Conservation (phyloP, 1,139 yeast genomes). For the Suhomyces anneliseae region DNA sequence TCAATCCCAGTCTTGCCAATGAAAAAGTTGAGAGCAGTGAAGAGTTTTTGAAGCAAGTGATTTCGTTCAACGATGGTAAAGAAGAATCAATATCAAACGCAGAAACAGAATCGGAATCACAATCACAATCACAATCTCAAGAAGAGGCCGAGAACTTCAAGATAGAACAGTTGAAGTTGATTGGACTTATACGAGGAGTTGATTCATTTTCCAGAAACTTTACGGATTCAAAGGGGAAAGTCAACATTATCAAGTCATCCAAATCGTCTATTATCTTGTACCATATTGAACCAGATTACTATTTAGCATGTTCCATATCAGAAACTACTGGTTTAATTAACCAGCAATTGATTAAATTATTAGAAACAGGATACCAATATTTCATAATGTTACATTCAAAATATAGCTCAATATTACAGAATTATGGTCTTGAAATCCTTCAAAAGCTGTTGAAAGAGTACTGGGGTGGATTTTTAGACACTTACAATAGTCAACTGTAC, state of each 20-base stretch:
- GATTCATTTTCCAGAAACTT: slow-evolving; percentile 28
- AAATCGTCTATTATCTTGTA: slow-evolving; percentile 29
- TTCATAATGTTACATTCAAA: slow-evolving; percentile 33
- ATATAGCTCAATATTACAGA: slow-evolving; percentile 18
- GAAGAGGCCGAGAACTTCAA: slow-evolving; percentile 1
- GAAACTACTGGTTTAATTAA: slow-evolving; percentile 23
- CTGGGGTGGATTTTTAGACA: slow-evolving; percentile 33
- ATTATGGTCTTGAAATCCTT: slow-evolving; percentile 20
- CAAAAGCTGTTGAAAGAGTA: slow-evolving; percentile 21
- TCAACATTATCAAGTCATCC: slow-evolving; percentile 27
- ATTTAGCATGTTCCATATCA: slow-evolving; percentile 30
- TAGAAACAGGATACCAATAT: slow-evolving; percentile 23
- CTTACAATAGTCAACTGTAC: slow-evolving; percentile 28
- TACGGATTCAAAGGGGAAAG: slow-evolving; percentile 10
- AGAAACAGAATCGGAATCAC: background rate
- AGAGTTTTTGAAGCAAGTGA: slow-evolving; percentile 30
- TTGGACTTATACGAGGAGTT: slow-evolving; percentile 43
- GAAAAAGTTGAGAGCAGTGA: slow-evolving; percentile 26
- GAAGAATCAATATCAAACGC: slow-evolving; percentile 10
- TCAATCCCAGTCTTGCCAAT: slow-evolving; percentile 12
- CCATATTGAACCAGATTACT: slow-evolving; percentile 28
- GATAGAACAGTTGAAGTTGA: slow-evolving; percentile 30
- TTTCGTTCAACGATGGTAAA: slow-evolving; percentile 27
- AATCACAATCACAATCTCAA: too few species aligned
- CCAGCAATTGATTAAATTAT: slow-evolving; percentile 28